phyloP scores from a whole-genome alignment of 805 yeast genomes.

The Candida michaelii region DNA sequence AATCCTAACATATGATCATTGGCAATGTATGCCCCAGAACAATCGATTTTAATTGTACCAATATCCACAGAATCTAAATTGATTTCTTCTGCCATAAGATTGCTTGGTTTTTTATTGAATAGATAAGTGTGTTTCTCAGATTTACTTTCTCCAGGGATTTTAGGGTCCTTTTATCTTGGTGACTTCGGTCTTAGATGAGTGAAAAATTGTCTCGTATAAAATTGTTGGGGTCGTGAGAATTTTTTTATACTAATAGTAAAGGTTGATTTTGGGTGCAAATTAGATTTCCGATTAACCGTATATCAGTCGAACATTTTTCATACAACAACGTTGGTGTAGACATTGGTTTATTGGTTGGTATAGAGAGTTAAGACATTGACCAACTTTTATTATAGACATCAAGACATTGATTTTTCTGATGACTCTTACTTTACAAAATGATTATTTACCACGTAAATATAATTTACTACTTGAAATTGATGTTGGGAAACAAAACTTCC shows the following conservation, averaged over 20 bases:
- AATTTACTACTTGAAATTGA: conserved; percentile 9
- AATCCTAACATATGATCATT: conserved; percentile 37
- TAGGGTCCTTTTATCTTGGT: too few relatives aligned
- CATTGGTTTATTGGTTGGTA: too few relatives aligned
- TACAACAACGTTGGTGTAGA: too few relatives aligned
- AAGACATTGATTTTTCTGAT: too few relatives aligned
- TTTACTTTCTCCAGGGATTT: too few relatives aligned
- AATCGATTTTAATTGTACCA: conserved; percentile 44
- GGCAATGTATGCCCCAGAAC: conserved; percentile 47
- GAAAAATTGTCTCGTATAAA: conserved; percentile 6
- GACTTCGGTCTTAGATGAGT: neutral
- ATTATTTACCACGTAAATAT: conserved; percentile 10
- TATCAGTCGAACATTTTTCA: neutral
- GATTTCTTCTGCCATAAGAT: conserved; percentile 6
- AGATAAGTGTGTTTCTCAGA: too few relatives aligned
- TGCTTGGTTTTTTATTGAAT: neutral
- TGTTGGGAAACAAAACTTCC: conserved; percentile 13
- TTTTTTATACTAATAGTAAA: neutral
- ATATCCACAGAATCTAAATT: conserved; percentile 26
- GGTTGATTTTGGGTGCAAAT: conserved; percentile 2
- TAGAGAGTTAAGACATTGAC: too few relatives aligned
- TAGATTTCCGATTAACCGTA: neutral
- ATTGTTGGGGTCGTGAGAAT: conserved; percentile 7
- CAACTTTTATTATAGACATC: too few relatives aligned
- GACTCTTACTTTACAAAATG: conserved; percentile 5